Evolutionary conservation across 2,329 filamentous ascomycete genomes (phyloP), one percentile per base, ranked within the genome.

Genomic region (Aspergillus sp.): DNA sequence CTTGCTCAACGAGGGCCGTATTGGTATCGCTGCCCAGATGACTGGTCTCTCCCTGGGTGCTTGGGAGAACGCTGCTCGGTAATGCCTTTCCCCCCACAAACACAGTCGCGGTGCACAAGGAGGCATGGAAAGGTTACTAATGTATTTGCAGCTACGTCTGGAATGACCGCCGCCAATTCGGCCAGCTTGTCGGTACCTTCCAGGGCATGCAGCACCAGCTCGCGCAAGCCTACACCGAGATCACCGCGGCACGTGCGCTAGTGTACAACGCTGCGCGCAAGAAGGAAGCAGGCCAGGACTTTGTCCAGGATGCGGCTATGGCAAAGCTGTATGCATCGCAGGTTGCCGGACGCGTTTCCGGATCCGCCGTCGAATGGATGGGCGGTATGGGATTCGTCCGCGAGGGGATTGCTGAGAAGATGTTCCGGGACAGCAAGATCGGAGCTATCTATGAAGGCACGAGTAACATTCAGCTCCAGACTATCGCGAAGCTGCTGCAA

Each of bases 121-220:
- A 42, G 40, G 12, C 19, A 6, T 8, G 12, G 26, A 35, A n/a
- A 32, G 8, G 32, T 19, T 27, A 19, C 36, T 30, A 8, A 26
- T 34, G 35, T 28, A 51, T 43, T 12, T 19, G 43, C 51, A 83
- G 79, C 52, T 97, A 98, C 72, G 89, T 89, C 56, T 98, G 89
- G 89, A 97, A 97, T 71, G 93, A 98, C 74, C 86, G 93, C 61
- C 89, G 88, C 74, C 93, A 98, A 74, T 98, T 98, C 65, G 91
- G 93, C 56, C 78, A 88, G 64, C 80, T 94, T 46, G 84, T 98
- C 50, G 93, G 93, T 61, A 87, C 94, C 67, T 98, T 98, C 79
- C 93, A 98, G 73, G 90, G 89, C 61, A 97, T 98, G 93, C 91
- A 97, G 74, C 90, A 96, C 75, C 93, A 98, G 74, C 85, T 98